Evolutionary conservation across 164 flowering plant species (phyloP).

Genomic region (Taxillus chinensis): DNA sequence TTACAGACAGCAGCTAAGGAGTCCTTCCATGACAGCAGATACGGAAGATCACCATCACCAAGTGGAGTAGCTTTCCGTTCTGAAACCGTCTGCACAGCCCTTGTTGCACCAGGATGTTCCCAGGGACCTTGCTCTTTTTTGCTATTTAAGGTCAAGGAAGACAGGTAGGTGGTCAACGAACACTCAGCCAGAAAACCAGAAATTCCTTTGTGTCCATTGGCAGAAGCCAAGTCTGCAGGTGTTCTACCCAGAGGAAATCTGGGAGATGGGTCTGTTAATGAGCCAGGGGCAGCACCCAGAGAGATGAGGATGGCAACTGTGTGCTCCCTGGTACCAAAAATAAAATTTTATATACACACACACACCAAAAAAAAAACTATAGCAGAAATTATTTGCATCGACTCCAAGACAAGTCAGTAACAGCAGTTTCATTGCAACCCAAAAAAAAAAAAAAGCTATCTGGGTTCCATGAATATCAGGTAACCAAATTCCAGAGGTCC

Average conservation of each 20-base stretch:
- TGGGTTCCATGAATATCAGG: too few species aligned
- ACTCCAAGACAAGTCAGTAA: too few species aligned
- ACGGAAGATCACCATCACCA: constrained; percentile 46
- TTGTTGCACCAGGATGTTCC: constrained; percentile 67
- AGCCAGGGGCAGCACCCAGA: constrained; percentile 69
- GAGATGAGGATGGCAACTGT: constrained; percentile 66
- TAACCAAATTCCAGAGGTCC: too few species aligned
- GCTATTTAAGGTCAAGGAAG: constrained; percentile 38
- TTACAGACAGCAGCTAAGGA: constrained; percentile 72
- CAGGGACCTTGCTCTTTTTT: constrained; percentile 12
- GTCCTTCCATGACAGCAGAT: constrained; percentile 39
- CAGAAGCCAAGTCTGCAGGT: constrained; percentile 75
- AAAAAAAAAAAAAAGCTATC: too few species aligned
- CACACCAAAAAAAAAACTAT: too few species aligned
- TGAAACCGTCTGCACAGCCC: constrained; percentile 28
- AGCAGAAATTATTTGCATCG: too few species aligned
- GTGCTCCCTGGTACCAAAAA: constrained; percentile 31
- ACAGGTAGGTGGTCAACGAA: constrained; percentile 57
- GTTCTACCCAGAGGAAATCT: constrained; percentile 65
- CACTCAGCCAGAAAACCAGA: constrained; percentile 92
- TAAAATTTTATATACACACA: background rate
- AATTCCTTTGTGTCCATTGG: constrained; percentile 60
- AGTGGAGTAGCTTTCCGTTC: constrained; percentile 18
- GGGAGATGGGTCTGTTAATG: constrained; percentile 74
- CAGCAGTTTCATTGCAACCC: too few species aligned